Percentiles rank a stretch among this genome's conserved stretches.
Conservation (phyloP, 73 alveolate species). For the Breviolum minutum region DNA sequence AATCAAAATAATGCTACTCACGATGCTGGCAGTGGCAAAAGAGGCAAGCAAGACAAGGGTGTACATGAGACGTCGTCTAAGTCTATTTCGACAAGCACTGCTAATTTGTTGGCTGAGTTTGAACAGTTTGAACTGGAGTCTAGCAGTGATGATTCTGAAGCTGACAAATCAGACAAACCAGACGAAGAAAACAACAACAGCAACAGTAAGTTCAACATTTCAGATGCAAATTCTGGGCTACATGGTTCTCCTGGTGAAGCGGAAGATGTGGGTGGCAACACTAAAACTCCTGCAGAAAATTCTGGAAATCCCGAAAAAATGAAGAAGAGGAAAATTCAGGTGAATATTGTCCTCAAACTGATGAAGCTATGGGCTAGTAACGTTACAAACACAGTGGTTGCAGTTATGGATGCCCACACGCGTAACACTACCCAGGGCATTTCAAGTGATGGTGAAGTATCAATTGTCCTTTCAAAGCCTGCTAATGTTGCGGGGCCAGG, state of each 20-base stretch:
- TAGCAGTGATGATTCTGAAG: too few relatives aligned
- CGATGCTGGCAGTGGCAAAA: too few relatives aligned
- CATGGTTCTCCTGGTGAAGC: neutral
- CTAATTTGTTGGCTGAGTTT: neutral
- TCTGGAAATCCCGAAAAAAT: neutral
- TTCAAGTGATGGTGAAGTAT: neutral
- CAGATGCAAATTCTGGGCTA: too few relatives aligned
- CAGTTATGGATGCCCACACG: neutral
- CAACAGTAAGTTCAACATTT: too few relatives aligned
- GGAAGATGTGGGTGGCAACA: too few relatives aligned
- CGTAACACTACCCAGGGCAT: neutral
- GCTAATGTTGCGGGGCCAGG: neutral
- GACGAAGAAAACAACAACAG: neutral
- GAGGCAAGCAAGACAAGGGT: too few relatives aligned
- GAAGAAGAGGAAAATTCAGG: neutral
- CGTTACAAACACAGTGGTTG: neutral
- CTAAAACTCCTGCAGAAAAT: too few relatives aligned
- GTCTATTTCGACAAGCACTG: neutral
- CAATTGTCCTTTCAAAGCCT: neutral
- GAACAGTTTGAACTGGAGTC: neutral
- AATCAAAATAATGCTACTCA: too few relatives aligned
- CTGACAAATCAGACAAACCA: too few relatives aligned
- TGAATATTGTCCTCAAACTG: too few relatives aligned
- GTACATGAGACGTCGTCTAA: too few relatives aligned
- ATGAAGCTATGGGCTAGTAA: neutral